Evolutionary conservation across 2,329 filamentous ascomycete species (phyloP), one percentile per base, ranked within the genome.

Genomic region (Aspergillus sp.): DNA sequence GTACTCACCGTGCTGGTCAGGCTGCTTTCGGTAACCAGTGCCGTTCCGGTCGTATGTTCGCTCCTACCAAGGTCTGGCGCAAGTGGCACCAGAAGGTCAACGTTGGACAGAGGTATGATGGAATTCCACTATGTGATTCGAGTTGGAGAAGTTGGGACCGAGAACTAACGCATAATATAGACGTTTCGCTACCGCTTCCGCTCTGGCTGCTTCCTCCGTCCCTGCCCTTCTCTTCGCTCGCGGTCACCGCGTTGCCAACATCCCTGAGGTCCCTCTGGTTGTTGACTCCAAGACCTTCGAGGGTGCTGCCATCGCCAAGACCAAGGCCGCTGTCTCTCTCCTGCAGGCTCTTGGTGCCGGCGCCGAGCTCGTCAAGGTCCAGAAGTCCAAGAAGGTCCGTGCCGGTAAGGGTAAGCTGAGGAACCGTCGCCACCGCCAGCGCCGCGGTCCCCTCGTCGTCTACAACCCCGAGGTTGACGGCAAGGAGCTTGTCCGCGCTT

Each of bases 61-160:
- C 95, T 73, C 95, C 95, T 72, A 99, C 95, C 84, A 99, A 99
- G 90, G 90, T 96, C 85, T 99, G 95, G 96, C 88, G 95, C 82
- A 97, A 96, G 87, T 99, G 95, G 96, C 95, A 99, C 87, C 87
- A 97, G 87, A 98, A 98, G 92, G 88, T 99, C 88, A 96, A 96
- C 88, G 88, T 96, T 82, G 90, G 90, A 82, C 95, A 99, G 88
- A 96, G 95, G 91, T 92, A 80, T 82, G 87, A 45, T 52, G 46
- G 55, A 11, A n/a, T 1, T 49, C 22, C 12, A 14, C 29, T 10
- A 50, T 36, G 20, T n/a, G 36, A 16, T 31, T 20, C 20, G 20
- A 20, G 20, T 20, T 22, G 18, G 20, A 55, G 53, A 53, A 51
- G 39, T 45, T 59, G 55, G 16, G 50, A 10, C 10, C 6, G 46